Conservation (phyloP, 768 basidiomycete genomes). For the Dentipellis sp. region DNA sequence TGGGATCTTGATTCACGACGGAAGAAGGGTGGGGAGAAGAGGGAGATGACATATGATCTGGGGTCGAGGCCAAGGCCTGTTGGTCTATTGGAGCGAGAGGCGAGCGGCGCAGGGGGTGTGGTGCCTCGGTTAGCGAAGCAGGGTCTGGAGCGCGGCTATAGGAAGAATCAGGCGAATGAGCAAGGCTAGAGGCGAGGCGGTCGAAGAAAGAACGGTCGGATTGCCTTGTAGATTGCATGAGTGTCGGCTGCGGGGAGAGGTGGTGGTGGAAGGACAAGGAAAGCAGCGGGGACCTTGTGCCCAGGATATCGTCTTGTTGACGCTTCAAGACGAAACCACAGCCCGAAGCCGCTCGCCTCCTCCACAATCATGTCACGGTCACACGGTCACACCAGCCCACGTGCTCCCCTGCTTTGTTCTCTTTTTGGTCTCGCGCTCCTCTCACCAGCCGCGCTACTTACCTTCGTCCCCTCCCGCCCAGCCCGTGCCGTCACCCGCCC, state of each 20-base stretch:
- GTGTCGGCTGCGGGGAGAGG: neutral
- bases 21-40: slow-evolving; percentile 1
- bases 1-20: slow-evolving; percentile 1
- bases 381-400: neutral
- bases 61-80: slow-evolving; percentile 3
- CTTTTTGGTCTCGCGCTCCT: neutral
- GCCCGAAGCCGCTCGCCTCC: neutral
- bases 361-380: slow-evolving; percentile 2
- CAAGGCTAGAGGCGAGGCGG: neutral
- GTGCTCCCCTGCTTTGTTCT: neutral
- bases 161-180: neutral
- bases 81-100: slow-evolving; percentile 15
- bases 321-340: neutral
- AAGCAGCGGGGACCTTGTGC: neutral
- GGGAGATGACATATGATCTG: slow-evolving; percentile 4
- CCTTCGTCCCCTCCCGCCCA: neutral
- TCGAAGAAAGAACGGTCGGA: neutral
- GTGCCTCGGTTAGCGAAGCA: slow-evolving; percentile 5
- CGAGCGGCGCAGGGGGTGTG: slow-evolving; percentile 8
- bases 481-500: neutral
- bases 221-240: neutral
- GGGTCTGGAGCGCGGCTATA: slow-evolving; percentile 6
- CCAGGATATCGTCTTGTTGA: neutral
- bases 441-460: too few species aligned
- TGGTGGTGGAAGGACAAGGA: neutral